Conservation (phyloP, 306 rosid species). For the Gleditsia sinensis region DNA sequence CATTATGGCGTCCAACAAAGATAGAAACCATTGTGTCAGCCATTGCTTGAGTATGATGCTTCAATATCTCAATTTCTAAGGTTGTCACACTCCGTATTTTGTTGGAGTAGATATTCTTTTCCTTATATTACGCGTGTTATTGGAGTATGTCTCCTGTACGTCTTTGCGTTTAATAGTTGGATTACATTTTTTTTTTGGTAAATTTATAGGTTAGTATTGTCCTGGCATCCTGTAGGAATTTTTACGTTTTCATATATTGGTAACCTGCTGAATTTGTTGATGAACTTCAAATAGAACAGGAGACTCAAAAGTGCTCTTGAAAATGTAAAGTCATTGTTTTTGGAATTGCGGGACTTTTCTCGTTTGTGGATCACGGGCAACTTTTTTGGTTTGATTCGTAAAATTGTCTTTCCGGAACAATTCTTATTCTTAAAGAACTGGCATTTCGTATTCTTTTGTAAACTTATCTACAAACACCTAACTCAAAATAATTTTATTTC, state of each 20-base stretch:
- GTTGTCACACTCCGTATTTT: slow-evolving; percentile 15
- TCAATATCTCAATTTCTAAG: slow-evolving; percentile 11
- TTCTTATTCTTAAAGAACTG: background rate
- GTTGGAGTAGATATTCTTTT: background rate
- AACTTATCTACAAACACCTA: background rate
- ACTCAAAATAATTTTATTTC: background rate
- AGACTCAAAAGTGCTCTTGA: background rate
- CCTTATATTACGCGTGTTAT: background rate
- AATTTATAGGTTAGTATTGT: slow-evolving; percentile 8
- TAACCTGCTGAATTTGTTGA: background rate
- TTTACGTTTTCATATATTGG: no score
- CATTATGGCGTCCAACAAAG: slow-evolving; percentile 78
- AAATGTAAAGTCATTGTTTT: background rate
- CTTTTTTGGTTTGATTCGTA: background rate
- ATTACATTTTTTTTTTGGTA: slow-evolving; percentile 10
- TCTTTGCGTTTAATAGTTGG: background rate
- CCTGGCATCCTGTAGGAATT: background rate
- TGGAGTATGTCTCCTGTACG: slow-evolving; percentile 21
- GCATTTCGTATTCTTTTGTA: background rate
- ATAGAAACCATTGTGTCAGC: slow-evolving; percentile 55
- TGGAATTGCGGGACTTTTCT: background rate
- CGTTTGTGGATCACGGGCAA: no score
- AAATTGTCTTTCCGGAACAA: background rate
- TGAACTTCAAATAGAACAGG: background rate
- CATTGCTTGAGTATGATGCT: slow-evolving; percentile 44